Evolutionary conservation across 371 early-diverging fungal genomes (phyloP).

Genomic region (Mortierella sp.): DNA sequence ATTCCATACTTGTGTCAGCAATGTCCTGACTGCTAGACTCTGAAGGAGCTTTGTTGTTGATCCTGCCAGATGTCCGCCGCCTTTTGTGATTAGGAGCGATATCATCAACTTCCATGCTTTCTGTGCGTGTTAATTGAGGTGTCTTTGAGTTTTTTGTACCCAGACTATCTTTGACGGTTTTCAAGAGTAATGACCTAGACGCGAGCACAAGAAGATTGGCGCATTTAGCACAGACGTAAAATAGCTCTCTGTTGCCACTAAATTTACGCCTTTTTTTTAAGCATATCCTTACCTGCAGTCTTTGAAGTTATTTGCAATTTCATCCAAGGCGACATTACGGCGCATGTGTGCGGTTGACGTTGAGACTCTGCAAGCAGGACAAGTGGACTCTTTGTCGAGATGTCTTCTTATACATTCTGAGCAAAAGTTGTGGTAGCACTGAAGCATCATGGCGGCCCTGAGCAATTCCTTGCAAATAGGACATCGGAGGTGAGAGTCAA

Average conservation of each 20-base stretch:
- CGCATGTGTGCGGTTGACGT: conserved; percentile 56
- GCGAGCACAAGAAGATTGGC: not conserved
- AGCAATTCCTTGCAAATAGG: conserved; percentile 77
- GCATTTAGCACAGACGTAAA: not conserved
- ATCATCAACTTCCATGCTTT: conserved; percentile 34
- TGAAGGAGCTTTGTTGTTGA: not conserved
- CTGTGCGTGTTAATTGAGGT: not conserved
- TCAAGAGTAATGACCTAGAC: conserved; percentile 30
- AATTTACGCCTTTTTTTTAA: not conserved
- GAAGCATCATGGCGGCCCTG: conserved; percentile 65
- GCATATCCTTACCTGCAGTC: conserved; percentile 39
- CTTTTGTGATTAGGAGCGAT: conserved; percentile 22
- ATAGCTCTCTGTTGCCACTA: conserved; percentile 36
- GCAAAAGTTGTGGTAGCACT: conserved; percentile 77
- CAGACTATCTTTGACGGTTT: conserved; percentile 23
- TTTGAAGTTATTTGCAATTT: conserved; percentile 55
- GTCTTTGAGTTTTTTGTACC: not conserved
- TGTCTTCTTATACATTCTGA: conserved; percentile 73
- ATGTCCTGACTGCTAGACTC: conserved; percentile 13
- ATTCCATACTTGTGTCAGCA: not conserved
- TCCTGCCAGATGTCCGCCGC: conserved; percentile 40
- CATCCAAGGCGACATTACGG: conserved; percentile 61
- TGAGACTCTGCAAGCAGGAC: conserved; percentile 69
- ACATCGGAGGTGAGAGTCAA: conserved; percentile 74
- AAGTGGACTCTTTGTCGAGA: conserved; percentile 63